Base-by-base conservation (phyloP, 164 flowering plant species). In the Berberis thunbergii region DNA sequence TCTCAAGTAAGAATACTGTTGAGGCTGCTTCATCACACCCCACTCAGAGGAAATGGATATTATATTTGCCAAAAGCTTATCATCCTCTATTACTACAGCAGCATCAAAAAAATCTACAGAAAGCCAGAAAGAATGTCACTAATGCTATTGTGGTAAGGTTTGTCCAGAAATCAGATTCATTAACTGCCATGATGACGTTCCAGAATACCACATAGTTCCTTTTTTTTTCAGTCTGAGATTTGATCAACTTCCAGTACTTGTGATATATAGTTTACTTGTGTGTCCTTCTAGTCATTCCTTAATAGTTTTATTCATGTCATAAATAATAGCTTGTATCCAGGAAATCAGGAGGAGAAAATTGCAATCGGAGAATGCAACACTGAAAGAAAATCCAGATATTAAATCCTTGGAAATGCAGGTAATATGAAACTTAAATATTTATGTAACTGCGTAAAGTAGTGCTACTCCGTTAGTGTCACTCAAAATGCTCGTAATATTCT, bases 71-170 rank as follows among this genome's bases (percentile, higher is more conserved):
- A 9, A 85, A 84, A 70, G 85, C 93, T 66, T 81, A 80, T 77
- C 97, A 93, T 77, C 98, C 98, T 70, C 64, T 93, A 49, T 72
- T 93, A 72, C 81, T 89, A 64, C 86, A 84, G 70, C 79, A 81
- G 64, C 84, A 93, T 76, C 76, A 76, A 49, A 72, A 82, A 69
- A 81, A 70, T 53, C 57, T 88, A 68, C 64, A 65, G 66, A 77
- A 81, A 73, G 88, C 86, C 55, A 76, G 64, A 75, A 83, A 86
- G 69, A 84, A 80, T 76, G 64, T 84, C 43, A 77, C 58, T 40
- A 64, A 80, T 77, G 92, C 87, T 60, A 70, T 67, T 67, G 73
- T 80, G 61, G 98, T 87, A 83, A 77, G 94, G 78, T 63, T 60
- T 69, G n/a, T 69, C 49, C 43, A 52, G 12, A 52, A 59, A 69